phyloP scores from a whole-genome alignment of 495 filamentous ascomycete species.

The Talaromyces liani region DNA sequence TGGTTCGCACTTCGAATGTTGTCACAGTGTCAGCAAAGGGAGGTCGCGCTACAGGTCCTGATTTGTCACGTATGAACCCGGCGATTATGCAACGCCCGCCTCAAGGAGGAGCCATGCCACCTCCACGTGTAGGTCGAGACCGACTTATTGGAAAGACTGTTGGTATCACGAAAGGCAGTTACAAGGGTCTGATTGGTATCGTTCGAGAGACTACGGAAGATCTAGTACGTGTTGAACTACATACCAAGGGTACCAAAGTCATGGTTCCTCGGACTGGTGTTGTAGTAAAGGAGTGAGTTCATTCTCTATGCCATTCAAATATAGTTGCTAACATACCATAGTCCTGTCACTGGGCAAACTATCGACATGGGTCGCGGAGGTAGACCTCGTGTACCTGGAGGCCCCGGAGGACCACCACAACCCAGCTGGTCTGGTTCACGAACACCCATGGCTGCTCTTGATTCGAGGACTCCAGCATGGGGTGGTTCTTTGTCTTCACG shows the following conservation, averaged over 20 bases:
- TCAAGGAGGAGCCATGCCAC: conserved; percentile 52
- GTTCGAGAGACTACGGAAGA: conserved; percentile 86
- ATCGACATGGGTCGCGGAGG: conserved; percentile 60
- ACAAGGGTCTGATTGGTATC: conserved; percentile 91
- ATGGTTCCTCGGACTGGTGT: conserved; percentile 71
- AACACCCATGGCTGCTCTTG: conserved; percentile 54
- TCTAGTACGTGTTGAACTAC: conserved; percentile 81
- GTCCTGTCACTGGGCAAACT: conserved; percentile 60
- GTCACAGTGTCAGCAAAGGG: conserved; percentile 87
- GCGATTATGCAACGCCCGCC: conserved; percentile 61
- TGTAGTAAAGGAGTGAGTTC: conserved; percentile 66
- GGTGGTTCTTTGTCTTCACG: conserved; percentile 38
- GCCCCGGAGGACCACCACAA: conserved; percentile 30
- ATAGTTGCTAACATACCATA: conserved; percentile 18
- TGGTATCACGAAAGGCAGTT: conserved; percentile 69
- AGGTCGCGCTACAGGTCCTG: conserved; percentile 62
- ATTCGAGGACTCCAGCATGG: conserved; percentile 69
- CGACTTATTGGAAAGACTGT: conserved; percentile 87
- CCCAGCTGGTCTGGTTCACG: conserved; percentile 51
- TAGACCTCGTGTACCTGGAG: conserved; percentile 45
- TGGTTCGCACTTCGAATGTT: conserved; percentile 78
- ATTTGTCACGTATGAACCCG: conserved; percentile 89
- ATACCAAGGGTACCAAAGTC: conserved; percentile 83
- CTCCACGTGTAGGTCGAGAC: conserved; percentile 73
- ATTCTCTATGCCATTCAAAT: conserved; percentile 5